These are phyloP conservation scores for Aegilops sharonensis DNA, from an alignment of 176 grass and related monocot species.

Conservation along the genomic window DNA sequence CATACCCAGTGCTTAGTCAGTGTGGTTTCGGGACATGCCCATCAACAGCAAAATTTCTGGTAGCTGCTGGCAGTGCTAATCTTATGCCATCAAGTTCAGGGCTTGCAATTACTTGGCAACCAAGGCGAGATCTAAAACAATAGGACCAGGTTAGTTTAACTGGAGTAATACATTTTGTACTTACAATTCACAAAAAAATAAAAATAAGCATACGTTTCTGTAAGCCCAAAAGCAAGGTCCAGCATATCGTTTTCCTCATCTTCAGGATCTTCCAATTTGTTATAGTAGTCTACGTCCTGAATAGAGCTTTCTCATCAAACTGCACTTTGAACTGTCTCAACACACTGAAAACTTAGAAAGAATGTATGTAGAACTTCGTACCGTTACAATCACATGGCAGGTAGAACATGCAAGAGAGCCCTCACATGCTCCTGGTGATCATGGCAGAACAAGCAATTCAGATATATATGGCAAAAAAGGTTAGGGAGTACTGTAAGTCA, in stretches of 20 bases:
- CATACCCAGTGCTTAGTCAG: constrained; percentile 33
- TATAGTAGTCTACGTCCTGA: constrained; percentile 83
- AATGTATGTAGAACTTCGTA: constrained; percentile 32
- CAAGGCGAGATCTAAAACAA: constrained; percentile 81
- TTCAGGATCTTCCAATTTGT: constrained; percentile 77
- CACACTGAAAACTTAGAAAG: background rate
- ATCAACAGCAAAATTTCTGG: constrained; percentile 71
- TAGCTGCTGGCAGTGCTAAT: constrained; percentile 68
- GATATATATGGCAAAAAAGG: background rate
- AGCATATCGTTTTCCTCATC: constrained; percentile 99
- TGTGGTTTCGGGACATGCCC: constrained; percentile 72
- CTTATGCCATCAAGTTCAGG: constrained; percentile 87
- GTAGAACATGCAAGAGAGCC: constrained; percentile 95
- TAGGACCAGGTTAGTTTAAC: background rate
- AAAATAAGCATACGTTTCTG: constrained; percentile 53
- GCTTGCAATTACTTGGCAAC: constrained; percentile 83
- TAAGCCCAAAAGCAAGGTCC: constrained; percentile 93
- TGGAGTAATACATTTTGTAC: background rate
- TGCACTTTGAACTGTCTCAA: constrained; percentile 17
- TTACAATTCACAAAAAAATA: constrained; percentile 13
- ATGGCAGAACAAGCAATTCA: constrained; percentile 24
- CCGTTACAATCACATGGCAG: constrained; percentile 91
- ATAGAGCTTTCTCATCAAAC: constrained; percentile 40
- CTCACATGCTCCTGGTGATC: constrained; percentile 78
- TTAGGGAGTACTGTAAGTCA: background rate